Evolutionary conservation across 2,329 filamentous ascomycete species (phyloP), one percentile per base, ranked within the genome.

Genomic region (Phaeosphaeriaceae sp.): DNA sequence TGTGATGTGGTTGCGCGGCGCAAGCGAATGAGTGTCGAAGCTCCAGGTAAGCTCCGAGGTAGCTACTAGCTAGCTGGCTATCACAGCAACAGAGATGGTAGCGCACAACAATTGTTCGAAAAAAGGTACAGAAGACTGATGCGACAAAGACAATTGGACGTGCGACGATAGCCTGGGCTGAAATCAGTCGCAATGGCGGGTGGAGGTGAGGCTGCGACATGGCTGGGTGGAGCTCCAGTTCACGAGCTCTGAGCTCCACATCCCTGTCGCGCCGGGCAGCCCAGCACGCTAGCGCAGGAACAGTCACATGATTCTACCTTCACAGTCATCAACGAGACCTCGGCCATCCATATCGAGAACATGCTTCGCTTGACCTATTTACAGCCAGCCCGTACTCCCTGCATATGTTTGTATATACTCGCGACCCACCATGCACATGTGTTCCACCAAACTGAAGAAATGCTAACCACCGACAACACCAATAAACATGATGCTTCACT

Each of bases 401-500:
- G 22, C 43, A 46, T 23, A 46, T 9, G 10, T 23, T 21, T 23
- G 19, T 46, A 46, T 21, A 11, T 44, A 23, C 17, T 23, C 19
- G 19, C 35, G 4, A n/a, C 35, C 35, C 35, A 17, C 35, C 17
- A 40, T 40, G 35, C 35, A 35, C 7, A 35, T 35, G 30, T 35
- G 13, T 35, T 35, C 30, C 7, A 35, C 13, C 30, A 35, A 35
- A 13, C 7, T 35, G 10, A 9, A 9, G 15, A 40, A 40, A 40
- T 40, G 35, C 35, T 9, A 11, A 35, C 30, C 9, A 35, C 30
- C 6, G n/a, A 35, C 30, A 35, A 3, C 9, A 30, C 30, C 30
- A 40, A n/a, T 4, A n/a, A 17, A n/a, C 35, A n/a, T 3, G 15
- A 17, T 13, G n/a, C 13, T n/a, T 62, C 52, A 91, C 75, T 89